These are phyloP conservation scores for Vinca major DNA, from an alignment of 305 asterid species.

Conservation along the genomic window DNA sequence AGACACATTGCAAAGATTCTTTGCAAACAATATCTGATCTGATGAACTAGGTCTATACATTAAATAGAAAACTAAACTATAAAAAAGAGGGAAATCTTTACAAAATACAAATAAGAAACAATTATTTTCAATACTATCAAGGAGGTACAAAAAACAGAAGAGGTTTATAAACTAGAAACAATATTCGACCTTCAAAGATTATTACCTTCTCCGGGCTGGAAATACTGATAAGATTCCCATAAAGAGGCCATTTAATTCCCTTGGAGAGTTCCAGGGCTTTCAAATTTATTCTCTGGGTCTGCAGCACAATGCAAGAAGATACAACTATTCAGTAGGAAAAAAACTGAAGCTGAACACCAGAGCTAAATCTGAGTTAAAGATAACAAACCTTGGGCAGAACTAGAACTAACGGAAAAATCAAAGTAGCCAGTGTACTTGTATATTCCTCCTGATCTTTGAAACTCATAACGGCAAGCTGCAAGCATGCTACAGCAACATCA, in stretches of 20 bases:
- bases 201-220: conserved; percentile 51
- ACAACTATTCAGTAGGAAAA: conserved; percentile 14
- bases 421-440: conserved; percentile 37
- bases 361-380: conserved; percentile 1
- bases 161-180: not conserved
- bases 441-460: conserved; percentile 49
- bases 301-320: conserved; percentile 24
- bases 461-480: conserved; percentile 42
- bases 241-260: conserved; percentile 68
- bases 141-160: too few relatives aligned
- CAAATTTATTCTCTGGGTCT: conserved; percentile 59
- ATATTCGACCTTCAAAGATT: not conserved
- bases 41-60: not conserved
- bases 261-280: conserved; percentile 71
- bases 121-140: not conserved
- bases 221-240: conserved; percentile 37
- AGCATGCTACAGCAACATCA: conserved; percentile 50
- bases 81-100: not conserved
- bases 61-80: not conserved
- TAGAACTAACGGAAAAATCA: conserved; percentile 60
- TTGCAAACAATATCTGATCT: not conserved
- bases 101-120: not conserved
- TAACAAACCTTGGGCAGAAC: conserved; percentile 62
- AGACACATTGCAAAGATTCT: not conserved
- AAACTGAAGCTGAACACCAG: conserved; percentile 4